A percentile compares a stretch with the other conserved stretches of the same genome.
Evolutionary conservation across 495 filamentous ascomycete genomes (phyloP).

Genomic region (Lasiosphaeris hirsuta): DNA sequence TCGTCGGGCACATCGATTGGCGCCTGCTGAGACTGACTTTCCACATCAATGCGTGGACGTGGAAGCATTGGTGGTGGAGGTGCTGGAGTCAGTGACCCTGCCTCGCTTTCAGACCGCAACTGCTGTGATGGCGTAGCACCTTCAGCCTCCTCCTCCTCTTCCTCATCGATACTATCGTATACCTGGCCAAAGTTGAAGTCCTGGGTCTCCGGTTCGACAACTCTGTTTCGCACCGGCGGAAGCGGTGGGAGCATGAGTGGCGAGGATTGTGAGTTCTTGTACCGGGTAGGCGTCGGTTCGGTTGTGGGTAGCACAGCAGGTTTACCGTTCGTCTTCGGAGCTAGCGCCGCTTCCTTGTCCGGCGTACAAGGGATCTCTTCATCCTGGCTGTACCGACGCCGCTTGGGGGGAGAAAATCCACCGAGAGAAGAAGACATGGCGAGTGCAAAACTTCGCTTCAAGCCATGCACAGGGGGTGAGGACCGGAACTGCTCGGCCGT

Average conservation of each 20-base stretch:
- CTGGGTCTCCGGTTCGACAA: not conserved
- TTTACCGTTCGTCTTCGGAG: not conserved
- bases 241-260: slow-evolving; percentile 4
- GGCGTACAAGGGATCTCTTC: slow-evolving; percentile 8
- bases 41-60: not conserved
- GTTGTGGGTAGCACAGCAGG: not conserved
- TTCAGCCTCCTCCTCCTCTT: slow-evolving; percentile 33
- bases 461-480: slow-evolving; percentile 25
- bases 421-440: not conserved
- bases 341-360: not conserved
- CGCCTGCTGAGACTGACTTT: not conserved
- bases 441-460: slow-evolving; percentile 3
- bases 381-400: slow-evolving; percentile 16
- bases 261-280: not conserved
- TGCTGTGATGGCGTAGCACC: slow-evolving; percentile 37
- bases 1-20: no score
- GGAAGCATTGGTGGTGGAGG: no score
- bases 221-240: not conserved
- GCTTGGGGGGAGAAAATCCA: not conserved
- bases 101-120: not conserved
- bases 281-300: not conserved
- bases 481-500: slow-evolving; percentile 6
- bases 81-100: no score
- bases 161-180: slow-evolving; percentile 18
- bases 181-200: not conserved